Percentiles rank a stretch among this genome's conserved stretches.
phyloP scores from a whole-genome alignment of 1,284 basidiomycete genomes.

The Boletus austroedulis region DNA sequence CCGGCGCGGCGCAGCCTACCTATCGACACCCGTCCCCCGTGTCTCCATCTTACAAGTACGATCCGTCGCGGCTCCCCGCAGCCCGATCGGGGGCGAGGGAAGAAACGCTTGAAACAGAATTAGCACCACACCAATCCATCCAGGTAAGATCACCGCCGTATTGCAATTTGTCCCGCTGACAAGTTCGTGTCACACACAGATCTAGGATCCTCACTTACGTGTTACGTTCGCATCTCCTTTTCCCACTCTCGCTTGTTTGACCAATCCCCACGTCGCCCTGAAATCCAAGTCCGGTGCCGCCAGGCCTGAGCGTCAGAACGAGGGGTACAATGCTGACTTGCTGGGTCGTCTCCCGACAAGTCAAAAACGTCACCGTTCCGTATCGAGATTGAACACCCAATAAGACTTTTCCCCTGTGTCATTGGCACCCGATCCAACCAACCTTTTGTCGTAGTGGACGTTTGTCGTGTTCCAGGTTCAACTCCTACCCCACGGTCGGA shows the following conservation, averaged over 20 bases:
- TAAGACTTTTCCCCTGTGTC: background rate
- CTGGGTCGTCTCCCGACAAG: background rate
- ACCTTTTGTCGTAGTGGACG: background rate
- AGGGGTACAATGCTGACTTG: conserved; percentile 3
- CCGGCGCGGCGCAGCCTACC: conserved; percentile 1
- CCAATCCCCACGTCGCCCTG: background rate
- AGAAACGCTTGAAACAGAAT: conserved; percentile 2
- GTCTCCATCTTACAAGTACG: conserved; percentile 3
- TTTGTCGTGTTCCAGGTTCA: background rate
- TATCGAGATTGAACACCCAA: background rate
- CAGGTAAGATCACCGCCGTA: background rate
- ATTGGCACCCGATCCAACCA: background rate
- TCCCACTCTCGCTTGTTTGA: background rate
- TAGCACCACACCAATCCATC: background rate
- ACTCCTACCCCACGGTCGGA: background rate
- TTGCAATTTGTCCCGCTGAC: background rate
- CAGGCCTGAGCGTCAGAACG: background rate
- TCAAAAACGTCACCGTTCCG: background rate
- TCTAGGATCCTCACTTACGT: conserved; percentile 4
- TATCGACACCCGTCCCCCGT: conserved; percentile 13
- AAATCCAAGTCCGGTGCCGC: no score
- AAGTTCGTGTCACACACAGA: conserved; percentile 4
- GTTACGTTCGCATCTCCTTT: background rate
- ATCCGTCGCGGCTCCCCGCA: conserved; percentile 3
- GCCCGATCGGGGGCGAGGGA: conserved; percentile 2